Conservation (phyloP, 805 yeast species). For the Yamadazyma ubonensis region DNA sequence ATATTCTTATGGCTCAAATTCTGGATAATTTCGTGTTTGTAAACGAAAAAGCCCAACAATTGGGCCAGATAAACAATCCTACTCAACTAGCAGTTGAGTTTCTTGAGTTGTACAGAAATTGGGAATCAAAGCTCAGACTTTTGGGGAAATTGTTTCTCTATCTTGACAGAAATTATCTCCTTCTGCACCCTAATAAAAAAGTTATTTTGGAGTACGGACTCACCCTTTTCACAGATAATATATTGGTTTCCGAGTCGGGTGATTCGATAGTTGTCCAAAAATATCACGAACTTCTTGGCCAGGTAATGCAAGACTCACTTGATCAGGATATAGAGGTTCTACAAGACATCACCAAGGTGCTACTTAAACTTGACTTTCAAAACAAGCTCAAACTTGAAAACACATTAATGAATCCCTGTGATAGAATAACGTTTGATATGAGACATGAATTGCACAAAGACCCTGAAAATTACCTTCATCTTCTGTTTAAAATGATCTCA, state of each 20-base stretch:
- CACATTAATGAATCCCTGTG: constrained; percentile 15
- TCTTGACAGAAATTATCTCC: constrained; percentile 35
- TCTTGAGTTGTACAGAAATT: constrained; percentile 19
- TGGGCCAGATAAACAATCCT: neutral
- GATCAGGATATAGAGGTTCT: constrained; percentile 7
- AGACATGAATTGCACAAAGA: constrained; percentile 19
- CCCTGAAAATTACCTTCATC: constrained; percentile 17
- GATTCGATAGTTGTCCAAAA: neutral
- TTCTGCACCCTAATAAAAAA: constrained; percentile 29
- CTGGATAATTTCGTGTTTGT: constrained; percentile 16
- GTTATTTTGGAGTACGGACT: constrained; percentile 27
- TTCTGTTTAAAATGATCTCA: constrained; percentile 15
- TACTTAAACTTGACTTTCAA: constrained; percentile 23
- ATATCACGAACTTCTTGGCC: neutral
- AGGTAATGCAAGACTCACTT: neutral
- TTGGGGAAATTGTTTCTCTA: constrained; percentile 34
- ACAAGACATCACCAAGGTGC: constrained; percentile 17
- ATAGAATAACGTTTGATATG: constrained; percentile 17
- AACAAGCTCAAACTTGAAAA: constrained; percentile 16
- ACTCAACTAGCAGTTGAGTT: too few relatives aligned
- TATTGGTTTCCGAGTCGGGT: constrained; percentile 9
- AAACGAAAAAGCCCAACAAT: constrained; percentile 7
- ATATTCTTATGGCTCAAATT: constrained; percentile 19
- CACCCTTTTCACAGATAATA: constrained; percentile 19
- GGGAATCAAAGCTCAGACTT: constrained; percentile 24